phyloP scores from a whole-genome alignment of 495 filamentous ascomycete species.

The Aspergillus bertholletiae region DNA sequence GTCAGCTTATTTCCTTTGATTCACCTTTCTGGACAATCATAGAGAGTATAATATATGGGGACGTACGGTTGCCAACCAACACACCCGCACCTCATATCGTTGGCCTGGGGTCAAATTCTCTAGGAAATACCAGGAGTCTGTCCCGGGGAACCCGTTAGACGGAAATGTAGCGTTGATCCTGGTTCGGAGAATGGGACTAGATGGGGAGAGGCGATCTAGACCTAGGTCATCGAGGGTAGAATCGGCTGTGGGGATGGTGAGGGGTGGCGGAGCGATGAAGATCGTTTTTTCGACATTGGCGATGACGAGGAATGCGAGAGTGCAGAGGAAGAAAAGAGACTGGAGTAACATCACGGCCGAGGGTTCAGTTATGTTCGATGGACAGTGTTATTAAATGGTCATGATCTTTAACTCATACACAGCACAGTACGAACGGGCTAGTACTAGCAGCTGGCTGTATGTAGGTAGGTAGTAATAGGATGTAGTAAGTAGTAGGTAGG shows the following conservation, averaged over 20 bases:
- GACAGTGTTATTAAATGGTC: background rate
- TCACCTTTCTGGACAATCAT: background rate
- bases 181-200: slow-evolving; percentile 52
- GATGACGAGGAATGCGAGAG: slow-evolving; percentile 26
- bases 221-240: slow-evolving; percentile 62
- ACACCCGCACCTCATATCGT: slow-evolving; percentile 89
- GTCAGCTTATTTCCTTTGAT: background rate
- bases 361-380: slow-evolving; percentile 10
- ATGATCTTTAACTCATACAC: background rate
- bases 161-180: slow-evolving; percentile 66
- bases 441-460: background rate
- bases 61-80: slow-evolving; percentile 90
- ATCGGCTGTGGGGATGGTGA: slow-evolving; percentile 50
- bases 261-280: slow-evolving; percentile 66
- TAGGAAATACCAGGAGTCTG: slow-evolving; percentile 79
- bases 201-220: slow-evolving; percentile 60
- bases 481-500: no score
- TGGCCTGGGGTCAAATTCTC: slow-evolving; percentile 65
- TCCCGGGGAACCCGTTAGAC: slow-evolving; percentile 49
- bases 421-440: no score
- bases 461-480: no score
- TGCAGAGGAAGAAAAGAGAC: slow-evolving; percentile 23
- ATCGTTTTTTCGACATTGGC: slow-evolving; percentile 92
- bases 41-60: background rate
- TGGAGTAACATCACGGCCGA: slow-evolving; percentile 15